Percentiles rank a stretch among this genome's conserved stretches.
Evolutionary conservation across 2,329 filamentous ascomycete genomes (phyloP).

Genomic region (Cladorrhinum sp.): DNA sequence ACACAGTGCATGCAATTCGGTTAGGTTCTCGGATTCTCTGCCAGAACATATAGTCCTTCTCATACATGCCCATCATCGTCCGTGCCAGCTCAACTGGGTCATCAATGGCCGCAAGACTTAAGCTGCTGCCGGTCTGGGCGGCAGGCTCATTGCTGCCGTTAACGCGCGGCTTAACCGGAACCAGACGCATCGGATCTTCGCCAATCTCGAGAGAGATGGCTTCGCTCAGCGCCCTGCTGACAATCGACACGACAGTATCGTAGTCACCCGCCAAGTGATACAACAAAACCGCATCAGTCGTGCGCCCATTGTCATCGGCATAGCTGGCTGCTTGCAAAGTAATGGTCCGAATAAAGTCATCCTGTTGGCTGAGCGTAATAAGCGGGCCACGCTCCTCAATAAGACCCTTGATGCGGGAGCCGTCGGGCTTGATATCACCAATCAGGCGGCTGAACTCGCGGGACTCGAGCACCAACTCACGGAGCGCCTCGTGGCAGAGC

Average conservation of each 20-base stretch:
- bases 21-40: constrained; percentile 56
- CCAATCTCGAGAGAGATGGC: constrained; percentile 83
- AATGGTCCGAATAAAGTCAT: constrained; percentile 86
- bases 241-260: constrained; percentile 85
- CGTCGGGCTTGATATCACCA: constrained; percentile 85
- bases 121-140: constrained; percentile 49
- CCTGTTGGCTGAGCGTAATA: constrained; percentile 74
- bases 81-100: constrained; percentile 58
- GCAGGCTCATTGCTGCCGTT: constrained; percentile 36
- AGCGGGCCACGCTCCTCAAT: constrained; percentile 82
- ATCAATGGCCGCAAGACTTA: constrained; percentile 59
- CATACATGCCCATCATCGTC: constrained; percentile 63
- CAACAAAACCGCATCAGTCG: constrained; percentile 87
- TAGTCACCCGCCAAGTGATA: constrained; percentile 96
- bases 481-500: constrained; percentile 87
- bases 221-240: constrained; percentile 87
- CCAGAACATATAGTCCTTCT: constrained; percentile 59
- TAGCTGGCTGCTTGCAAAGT: constrained; percentile 88
- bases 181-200: constrained; percentile 72
- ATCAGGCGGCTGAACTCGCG: constrained; percentile 92
- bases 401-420: constrained; percentile 77
- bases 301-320: constrained; percentile 90
- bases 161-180: constrained; percentile 73
- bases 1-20: constrained; percentile 53
- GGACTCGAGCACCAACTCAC: constrained; percentile 93